Conservation (phyloP, 2,329 filamentous ascomycete genomes). For the Cladosporium austrohemisphaericum region DNA sequence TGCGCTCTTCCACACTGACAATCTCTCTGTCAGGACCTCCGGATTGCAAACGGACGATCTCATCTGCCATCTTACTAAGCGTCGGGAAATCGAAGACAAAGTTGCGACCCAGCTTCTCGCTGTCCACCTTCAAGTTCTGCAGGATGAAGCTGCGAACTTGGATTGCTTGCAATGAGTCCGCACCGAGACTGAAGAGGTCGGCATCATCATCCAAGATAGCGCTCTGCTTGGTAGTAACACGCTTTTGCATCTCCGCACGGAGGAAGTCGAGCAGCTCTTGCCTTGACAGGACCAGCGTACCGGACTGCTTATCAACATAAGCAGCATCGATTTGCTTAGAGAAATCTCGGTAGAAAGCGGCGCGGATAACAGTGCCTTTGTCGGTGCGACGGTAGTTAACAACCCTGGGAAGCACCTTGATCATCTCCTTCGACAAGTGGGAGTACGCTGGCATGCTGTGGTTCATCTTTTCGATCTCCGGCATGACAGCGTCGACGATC, state of each 20-base stretch:
- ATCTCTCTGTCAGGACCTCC: constrained; percentile 31
- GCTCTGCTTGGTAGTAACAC: constrained; percentile 21
- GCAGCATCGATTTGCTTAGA: constrained; percentile 43
- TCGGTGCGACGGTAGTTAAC: constrained; percentile 49
- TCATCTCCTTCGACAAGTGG: constrained; percentile 49
- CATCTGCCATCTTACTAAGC: constrained; percentile 43
- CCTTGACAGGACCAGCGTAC: constrained; percentile 24
- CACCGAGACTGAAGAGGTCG: constrained; percentile 57
- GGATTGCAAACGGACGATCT: constrained; percentile 41
- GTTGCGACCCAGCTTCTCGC: constrained; percentile 49
- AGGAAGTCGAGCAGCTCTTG: constrained; percentile 19
- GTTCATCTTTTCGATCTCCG: constrained; percentile 50
- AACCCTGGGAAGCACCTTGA: constrained; percentile 44
- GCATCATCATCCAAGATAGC: constrained; percentile 33
- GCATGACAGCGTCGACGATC: constrained; percentile 47
- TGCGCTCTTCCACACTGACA: constrained; percentile 38
- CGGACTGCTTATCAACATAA: constrained; percentile 34
- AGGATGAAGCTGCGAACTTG: constrained; percentile 52
- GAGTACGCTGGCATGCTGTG: constrained; percentile 47
- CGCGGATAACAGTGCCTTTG: constrained; percentile 53
- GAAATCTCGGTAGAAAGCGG: constrained; percentile 46
- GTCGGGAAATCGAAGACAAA: constrained; percentile 57
- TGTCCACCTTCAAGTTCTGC: constrained; percentile 48
- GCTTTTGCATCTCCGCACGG: constrained; percentile 17
- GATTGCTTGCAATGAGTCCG: constrained; percentile 59